Conservation (phyloP, 2,329 filamentous ascomycete genomes). For the Aspergillus sp. region DNA sequence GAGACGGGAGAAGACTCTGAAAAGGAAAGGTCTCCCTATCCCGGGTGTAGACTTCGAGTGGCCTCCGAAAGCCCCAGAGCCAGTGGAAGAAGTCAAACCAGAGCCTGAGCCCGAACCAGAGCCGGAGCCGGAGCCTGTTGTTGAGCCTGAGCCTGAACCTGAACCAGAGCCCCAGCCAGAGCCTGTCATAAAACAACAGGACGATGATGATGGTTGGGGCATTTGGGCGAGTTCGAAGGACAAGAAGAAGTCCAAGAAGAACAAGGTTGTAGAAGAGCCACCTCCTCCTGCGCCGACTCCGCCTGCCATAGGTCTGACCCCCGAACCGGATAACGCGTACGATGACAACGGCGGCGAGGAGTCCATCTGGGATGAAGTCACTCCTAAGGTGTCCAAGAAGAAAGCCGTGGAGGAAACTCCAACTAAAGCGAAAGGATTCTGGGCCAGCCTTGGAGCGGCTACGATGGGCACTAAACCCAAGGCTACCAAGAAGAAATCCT, state of each 20-base stretch:
- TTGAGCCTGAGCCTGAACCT: slow-evolving; percentile 25
- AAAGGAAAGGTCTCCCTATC: slow-evolving; percentile 28
- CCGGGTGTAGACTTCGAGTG: slow-evolving; percentile 29
- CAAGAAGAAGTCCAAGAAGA: slow-evolving; percentile 52
- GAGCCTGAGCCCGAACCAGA: slow-evolving; percentile 17
- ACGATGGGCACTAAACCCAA: slow-evolving; percentile 37
- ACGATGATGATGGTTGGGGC: slow-evolving; percentile 29
- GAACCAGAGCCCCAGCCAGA: slow-evolving; percentile 32
- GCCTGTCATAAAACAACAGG: slow-evolving; percentile 23
- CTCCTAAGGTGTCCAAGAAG: slow-evolving; percentile 38
- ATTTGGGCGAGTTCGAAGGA: slow-evolving; percentile 39
- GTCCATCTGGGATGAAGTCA: slow-evolving; percentile 36
- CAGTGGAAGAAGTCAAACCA: slow-evolving; percentile 19
- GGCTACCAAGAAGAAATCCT: slow-evolving; percentile 45
- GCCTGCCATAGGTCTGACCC: slow-evolving; percentile 44
- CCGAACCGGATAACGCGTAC: slow-evolving; percentile 31
- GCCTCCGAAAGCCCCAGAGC: slow-evolving; percentile 20
- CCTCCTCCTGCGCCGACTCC: slow-evolving; percentile 50
- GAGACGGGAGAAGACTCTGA: slow-evolving; percentile 37
- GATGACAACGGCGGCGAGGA: slow-evolving; percentile 33
- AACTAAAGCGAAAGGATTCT: slow-evolving; percentile 41
- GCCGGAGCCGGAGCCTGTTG: slow-evolving; percentile 27
- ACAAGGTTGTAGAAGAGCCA: slow-evolving; percentile 42
- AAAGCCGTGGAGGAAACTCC: slow-evolving; percentile 37
- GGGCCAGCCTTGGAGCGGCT: slow-evolving; percentile 42